Evolutionary conservation across 306 rosid genomes (phyloP).

Genomic region (Vigna radiata): DNA sequence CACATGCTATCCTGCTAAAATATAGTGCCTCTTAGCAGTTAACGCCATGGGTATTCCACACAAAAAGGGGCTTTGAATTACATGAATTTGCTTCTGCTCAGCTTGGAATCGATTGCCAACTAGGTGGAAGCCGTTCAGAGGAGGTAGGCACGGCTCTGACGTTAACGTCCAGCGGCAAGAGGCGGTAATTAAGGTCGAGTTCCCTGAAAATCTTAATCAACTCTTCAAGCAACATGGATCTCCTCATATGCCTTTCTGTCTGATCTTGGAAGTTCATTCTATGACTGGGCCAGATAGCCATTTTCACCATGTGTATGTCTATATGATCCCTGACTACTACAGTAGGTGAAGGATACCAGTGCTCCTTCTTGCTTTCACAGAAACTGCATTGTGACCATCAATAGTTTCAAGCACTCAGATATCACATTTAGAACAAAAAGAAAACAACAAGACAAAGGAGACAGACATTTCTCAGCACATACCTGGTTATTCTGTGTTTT

Average conservation of each 20-base stretch:
- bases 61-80: background rate
- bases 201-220: slow-evolving; percentile 74
- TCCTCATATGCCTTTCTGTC: slow-evolving; percentile 75
- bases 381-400: slow-evolving; percentile 59
- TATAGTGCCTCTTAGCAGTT: slow-evolving; percentile 27
- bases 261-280: slow-evolving; percentile 86
- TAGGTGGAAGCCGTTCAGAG: slow-evolving; percentile 61
- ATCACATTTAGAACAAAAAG: background rate
- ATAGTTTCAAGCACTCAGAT: slow-evolving; percentile 5
- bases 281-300: slow-evolving; percentile 79
- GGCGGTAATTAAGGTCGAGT: slow-evolving; percentile 77
- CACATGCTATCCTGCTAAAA: slow-evolving; percentile 44
- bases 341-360: slow-evolving; percentile 78
- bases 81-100: slow-evolving; percentile 43
- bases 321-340: slow-evolving; percentile 63
- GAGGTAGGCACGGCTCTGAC: slow-evolving; percentile 66
- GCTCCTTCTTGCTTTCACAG: slow-evolving; percentile 83
- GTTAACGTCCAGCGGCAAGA: slow-evolving; percentile 70
- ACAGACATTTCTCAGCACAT: slow-evolving; percentile 21
- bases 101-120: slow-evolving; percentile 50
- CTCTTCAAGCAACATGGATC: slow-evolving; percentile 78
- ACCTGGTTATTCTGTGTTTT: slow-evolving; percentile 75
- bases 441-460: background rate
- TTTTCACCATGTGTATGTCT: slow-evolving; percentile 56
- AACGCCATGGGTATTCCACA: slow-evolving; percentile 3